These are phyloP conservation scores for Chlorella sp. DNA, from an alignment of 139 green algal species.

Conservation along the genomic window DNA sequence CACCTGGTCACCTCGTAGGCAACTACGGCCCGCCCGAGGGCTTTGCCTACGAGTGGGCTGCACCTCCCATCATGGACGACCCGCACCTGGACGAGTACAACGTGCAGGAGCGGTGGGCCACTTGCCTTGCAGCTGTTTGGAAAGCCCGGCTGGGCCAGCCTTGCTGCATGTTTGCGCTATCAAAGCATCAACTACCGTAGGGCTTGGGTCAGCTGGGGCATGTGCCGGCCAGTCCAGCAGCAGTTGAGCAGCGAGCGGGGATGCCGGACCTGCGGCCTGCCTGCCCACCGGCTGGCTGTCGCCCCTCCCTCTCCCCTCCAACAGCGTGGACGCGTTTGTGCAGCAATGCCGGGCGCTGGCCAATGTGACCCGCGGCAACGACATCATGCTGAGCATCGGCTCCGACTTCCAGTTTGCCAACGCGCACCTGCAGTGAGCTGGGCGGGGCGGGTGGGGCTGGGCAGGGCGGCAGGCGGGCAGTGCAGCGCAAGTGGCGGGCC, in stretches of 20 bases:
- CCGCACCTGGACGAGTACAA: slow-evolving; percentile 77
- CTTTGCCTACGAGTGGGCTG: slow-evolving; percentile 80
- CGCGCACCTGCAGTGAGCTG: slow-evolving; percentile 54
- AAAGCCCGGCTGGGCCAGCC: too few relatives aligned
- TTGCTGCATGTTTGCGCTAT: too few relatives aligned
- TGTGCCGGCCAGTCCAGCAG: too few relatives aligned
- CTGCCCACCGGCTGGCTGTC: too few relatives aligned
- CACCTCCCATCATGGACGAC: slow-evolving; percentile 79
- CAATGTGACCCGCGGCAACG: slow-evolving; percentile 47
- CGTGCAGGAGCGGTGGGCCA: slow-evolving; percentile 58
- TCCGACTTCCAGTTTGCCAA: slow-evolving; percentile 84
- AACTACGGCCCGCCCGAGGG: slow-evolving; percentile 81
- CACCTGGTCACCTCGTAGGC: slow-evolving; percentile 28
- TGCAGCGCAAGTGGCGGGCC: too few relatives aligned
- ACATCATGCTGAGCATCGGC: slow-evolving; percentile 90
- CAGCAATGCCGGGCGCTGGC: slow-evolving; percentile 25
- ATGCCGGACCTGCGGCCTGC: too few relatives aligned
- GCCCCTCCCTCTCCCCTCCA: neutral
- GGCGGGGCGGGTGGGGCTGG: neutral
- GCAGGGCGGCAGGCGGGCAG: too few relatives aligned
- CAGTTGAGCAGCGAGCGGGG: too few relatives aligned
- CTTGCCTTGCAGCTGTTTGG: too few relatives aligned
- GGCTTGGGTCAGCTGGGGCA: too few relatives aligned
- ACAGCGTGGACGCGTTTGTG: slow-evolving; percentile 78
- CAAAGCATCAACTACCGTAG: too few relatives aligned